Percentiles rank a stretch among this genome's conserved stretches.
phyloP scores from a whole-genome alignment of 2,329 filamentous ascomycete species.

The Bipolaris bicolor region DNA sequence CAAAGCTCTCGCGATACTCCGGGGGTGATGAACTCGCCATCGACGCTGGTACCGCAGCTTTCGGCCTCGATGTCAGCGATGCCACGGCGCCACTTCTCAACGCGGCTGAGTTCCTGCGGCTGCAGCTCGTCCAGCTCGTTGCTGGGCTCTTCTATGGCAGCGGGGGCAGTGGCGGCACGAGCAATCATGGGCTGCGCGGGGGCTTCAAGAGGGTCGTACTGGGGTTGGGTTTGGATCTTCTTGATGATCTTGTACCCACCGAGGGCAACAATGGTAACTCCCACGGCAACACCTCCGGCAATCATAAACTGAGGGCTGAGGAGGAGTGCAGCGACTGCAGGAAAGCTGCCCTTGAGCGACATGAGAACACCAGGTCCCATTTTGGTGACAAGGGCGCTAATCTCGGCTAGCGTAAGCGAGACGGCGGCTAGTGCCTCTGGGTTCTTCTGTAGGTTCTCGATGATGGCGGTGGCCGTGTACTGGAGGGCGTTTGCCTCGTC shows the following conservation, averaged over 20 bases:
- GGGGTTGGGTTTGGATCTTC: slow-evolving; percentile 66
- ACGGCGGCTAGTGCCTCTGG: slow-evolving; percentile 94
- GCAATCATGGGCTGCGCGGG: slow-evolving; percentile 21
- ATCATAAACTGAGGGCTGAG: slow-evolving; percentile 94
- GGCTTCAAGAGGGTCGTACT: slow-evolving; percentile 45
- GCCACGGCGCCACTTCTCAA: slow-evolving; percentile 68
- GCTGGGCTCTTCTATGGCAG: slow-evolving; percentile 19
- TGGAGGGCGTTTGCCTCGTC: slow-evolving; percentile 90
- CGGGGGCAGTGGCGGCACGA: slow-evolving; percentile 14
- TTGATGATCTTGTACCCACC: slow-evolving; percentile 98
- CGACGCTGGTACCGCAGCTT: slow-evolving; percentile 65
- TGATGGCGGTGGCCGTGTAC: slow-evolving; percentile 80
- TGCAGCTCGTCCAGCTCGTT: slow-evolving; percentile 62
- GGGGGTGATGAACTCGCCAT: slow-evolving; percentile 70
- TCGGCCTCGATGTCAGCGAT: slow-evolving; percentile 63
- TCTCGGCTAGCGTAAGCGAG: slow-evolving; percentile 87
- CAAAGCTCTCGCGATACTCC: slow-evolving; percentile 56
- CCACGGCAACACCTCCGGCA: slow-evolving; percentile 84
- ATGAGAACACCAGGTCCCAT: slow-evolving; percentile 81
- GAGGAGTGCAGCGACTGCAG: slow-evolving; percentile 83
- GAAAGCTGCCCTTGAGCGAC: slow-evolving; percentile 79
- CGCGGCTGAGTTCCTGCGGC: slow-evolving; percentile 61
- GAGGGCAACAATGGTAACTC: slow-evolving; percentile 93
- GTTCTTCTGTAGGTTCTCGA: slow-evolving; percentile 78
- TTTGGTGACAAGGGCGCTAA: slow-evolving; percentile 80